Conservation (phyloP, 768 basidiomycete genomes). For the Lepiota venenata region DNA sequence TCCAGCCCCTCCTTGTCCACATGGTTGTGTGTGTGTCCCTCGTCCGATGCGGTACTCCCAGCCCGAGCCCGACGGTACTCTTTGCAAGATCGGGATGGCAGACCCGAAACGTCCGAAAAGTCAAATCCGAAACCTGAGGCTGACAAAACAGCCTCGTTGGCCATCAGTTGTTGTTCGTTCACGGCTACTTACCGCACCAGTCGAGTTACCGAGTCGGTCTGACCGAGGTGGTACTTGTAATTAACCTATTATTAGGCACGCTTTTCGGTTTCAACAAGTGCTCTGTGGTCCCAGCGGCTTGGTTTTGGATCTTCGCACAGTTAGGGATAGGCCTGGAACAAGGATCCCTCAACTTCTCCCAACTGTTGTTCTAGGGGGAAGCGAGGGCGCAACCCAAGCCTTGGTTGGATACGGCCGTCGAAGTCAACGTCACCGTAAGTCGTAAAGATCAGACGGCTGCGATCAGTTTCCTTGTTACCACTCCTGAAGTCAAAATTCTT, state of each 20-base stretch:
- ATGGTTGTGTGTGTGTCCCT: too few species aligned
- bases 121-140: neutral
- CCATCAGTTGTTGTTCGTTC: neutral
- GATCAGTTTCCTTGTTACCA: neutral
- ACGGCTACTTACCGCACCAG: neutral
- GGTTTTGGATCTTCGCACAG: neutral
- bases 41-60: too few species aligned
- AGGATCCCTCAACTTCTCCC: neutral
- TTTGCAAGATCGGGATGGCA: neutral
- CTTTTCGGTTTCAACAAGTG: neutral
- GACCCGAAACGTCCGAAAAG: neutral
- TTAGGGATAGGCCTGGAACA: neutral
- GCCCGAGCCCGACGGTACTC: neutral
- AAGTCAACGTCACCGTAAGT: neutral
- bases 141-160: neutral
- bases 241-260: neutral
- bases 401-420: neutral
- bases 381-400: neutral
- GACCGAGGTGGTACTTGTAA: neutral
- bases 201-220: neutral
- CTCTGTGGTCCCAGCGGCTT: neutral
- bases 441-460: neutral
- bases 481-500: neutral
- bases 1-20: too few species aligned
- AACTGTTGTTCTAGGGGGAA: neutral